phyloP scores from a whole-genome alignment of 176 grass and related monocot genomes.

The Lolium rigidum region DNA sequence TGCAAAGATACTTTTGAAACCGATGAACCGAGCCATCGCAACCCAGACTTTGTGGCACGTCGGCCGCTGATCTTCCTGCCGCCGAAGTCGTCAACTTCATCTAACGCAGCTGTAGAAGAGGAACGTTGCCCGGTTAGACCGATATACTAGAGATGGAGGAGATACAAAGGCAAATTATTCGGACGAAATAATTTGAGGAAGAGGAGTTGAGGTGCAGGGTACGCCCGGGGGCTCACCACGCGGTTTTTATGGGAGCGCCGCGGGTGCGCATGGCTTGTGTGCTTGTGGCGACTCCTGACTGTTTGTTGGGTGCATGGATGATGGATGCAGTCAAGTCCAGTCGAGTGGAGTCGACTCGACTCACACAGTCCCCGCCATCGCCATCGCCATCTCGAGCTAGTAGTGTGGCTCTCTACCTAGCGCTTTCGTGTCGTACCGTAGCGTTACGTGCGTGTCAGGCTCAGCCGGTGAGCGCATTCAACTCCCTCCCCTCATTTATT shows the following conservation, averaged over 20 bases:
- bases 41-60: too few relatives aligned
- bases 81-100: too few relatives aligned
- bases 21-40: too few relatives aligned
- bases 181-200: too few relatives aligned
- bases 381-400: background rate
- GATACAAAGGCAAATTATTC: too few relatives aligned
- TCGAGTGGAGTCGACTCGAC: background rate
- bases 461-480: slow-evolving; percentile 13
- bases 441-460: slow-evolving; percentile 18
- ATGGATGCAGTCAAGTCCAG: slow-evolving; percentile 1
- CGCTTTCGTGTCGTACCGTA: background rate
- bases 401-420: background rate
- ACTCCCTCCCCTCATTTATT: slow-evolving; percentile 14
- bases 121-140: too few relatives aligned
- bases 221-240: too few relatives aligned
- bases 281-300: background rate
- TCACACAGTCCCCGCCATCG: background rate
- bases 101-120: too few relatives aligned
- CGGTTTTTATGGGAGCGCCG: background rate
- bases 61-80: too few relatives aligned
- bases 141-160: too few relatives aligned
- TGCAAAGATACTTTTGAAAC: too few relatives aligned
- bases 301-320: background rate
- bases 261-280: background rate
- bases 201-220: too few relatives aligned